phyloP scores from a whole-genome alignment of 257 asterid genomes.

The Ballota nigra region DNA sequence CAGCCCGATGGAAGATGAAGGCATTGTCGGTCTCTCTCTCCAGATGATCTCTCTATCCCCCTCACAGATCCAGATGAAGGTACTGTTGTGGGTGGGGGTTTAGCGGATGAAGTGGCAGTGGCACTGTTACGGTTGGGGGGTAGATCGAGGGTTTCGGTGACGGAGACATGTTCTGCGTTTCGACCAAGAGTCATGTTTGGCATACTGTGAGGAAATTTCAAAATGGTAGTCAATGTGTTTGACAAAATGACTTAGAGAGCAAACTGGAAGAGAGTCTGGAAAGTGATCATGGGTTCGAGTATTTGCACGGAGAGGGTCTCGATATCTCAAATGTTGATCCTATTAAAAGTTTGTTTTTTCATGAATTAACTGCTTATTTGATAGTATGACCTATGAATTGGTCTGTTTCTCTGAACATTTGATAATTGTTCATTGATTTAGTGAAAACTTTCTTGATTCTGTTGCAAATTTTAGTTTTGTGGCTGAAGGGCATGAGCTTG shows the following conservation, averaged over 20 bases:
- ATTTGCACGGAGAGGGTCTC: slow-evolving; percentile 32
- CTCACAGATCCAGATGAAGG: too few species aligned
- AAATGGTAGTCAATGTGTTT: slow-evolving; percentile 33
- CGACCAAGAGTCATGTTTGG: slow-evolving; percentile 71
- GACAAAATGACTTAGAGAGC: slow-evolving; percentile 39
- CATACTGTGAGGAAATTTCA: slow-evolving; percentile 39
- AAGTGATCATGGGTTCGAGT: slow-evolving; percentile 31
- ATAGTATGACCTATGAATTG: neutral
- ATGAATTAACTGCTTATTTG: neutral
- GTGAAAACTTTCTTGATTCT: slow-evolving; percentile 4
- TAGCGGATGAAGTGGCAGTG: too few species aligned
- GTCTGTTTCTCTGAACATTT: neutral
- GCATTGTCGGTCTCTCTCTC: too few species aligned
- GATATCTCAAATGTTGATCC: slow-evolving; percentile 59
- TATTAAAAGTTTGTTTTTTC: slow-evolving; percentile 51
- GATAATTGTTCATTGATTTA: neutral
- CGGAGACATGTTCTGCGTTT: slow-evolving; percentile 74
- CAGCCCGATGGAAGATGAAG: too few species aligned
- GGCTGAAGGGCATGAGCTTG: slow-evolving; percentile 76
- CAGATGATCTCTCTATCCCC: too few species aligned
- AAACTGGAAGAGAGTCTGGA: slow-evolving; percentile 39
- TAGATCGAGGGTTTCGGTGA: too few species aligned
- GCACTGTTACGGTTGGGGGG: too few species aligned
- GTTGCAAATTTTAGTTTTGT: slow-evolving; percentile 72
- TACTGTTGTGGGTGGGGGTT: too few species aligned